Percentiles rank a stretch among this genome's conserved stretches.
Evolutionary conservation across 495 filamentous ascomycete species (phyloP).

Genomic region (Staphylotrichum tortipilum): DNA sequence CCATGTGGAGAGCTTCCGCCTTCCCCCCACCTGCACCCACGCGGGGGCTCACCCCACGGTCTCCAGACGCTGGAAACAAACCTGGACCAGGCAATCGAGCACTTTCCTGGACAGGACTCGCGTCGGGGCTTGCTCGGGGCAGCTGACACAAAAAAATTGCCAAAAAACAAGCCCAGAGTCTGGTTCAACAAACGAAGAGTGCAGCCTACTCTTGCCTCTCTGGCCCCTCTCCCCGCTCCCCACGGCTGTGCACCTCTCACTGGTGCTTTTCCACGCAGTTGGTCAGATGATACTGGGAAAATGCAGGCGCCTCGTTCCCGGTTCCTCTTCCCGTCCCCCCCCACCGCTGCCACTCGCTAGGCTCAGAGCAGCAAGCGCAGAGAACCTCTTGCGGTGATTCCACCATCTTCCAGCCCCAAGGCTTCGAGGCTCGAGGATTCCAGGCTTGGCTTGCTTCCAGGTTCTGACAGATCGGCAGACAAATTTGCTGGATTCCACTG

Average conservation of each 20-base stretch:
- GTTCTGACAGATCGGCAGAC: conserved; percentile 3
- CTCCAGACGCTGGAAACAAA: too few relatives aligned
- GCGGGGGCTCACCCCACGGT: too few relatives aligned
- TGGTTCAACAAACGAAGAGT: too few relatives aligned
- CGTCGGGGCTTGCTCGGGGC: background rate
- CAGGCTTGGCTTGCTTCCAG: too few relatives aligned
- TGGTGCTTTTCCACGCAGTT: background rate
- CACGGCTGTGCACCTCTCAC: background rate
- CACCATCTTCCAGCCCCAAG: conserved; percentile 11
- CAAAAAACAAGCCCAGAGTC: background rate
- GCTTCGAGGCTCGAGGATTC: too few relatives aligned
- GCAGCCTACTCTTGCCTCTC: too few relatives aligned
- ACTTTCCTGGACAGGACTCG: background rate
- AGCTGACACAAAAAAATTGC: background rate
- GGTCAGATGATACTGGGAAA: background rate
- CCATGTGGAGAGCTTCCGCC: too few relatives aligned
- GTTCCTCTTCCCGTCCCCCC: background rate
- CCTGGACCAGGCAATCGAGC: too few relatives aligned
- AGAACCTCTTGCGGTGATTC: conserved; percentile 6
- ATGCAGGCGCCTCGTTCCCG: background rate
- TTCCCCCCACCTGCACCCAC: background rate
- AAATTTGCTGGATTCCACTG: background rate
- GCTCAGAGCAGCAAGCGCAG: conserved; percentile 12
- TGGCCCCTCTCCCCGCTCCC: too few relatives aligned
- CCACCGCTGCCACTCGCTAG: conserved; percentile 5